Evolutionary conservation across 2,329 filamentous ascomycete species (phyloP).

Genomic region (Thielaviopsis ethacetica): DNA sequence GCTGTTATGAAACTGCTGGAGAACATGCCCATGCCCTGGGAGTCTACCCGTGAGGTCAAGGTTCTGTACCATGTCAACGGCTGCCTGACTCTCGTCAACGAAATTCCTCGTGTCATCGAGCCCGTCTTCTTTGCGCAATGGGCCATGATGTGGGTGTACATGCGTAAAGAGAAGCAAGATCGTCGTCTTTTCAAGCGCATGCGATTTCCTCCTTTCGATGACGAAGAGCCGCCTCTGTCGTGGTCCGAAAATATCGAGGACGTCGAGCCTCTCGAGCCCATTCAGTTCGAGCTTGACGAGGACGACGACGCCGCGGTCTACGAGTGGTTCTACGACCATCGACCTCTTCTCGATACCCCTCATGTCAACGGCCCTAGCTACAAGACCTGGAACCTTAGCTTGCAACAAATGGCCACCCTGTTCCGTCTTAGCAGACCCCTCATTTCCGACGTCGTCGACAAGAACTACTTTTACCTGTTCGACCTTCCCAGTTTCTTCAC

Average conservation of each 20-base stretch:
- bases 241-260: constrained; percentile 99
- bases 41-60: constrained; percentile 89
- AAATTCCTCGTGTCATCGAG: constrained; percentile 90
- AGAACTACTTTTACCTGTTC: constrained; percentile 97
- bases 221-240: constrained; percentile 90
- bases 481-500: constrained; percentile 90
- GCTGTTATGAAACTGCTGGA: constrained; percentile 92
- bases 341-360: constrained; percentile 73
- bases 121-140: constrained; percentile 96
- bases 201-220: constrained; percentile 96
- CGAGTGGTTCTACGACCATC: constrained; percentile 96
- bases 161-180: constrained; percentile 96
- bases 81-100: constrained; percentile 90
- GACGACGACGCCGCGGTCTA: constrained; percentile 79
- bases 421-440: constrained; percentile 85
- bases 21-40: constrained; percentile 99
- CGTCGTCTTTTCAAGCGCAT: constrained; percentile 93
- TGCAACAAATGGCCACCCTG: constrained; percentile 91
- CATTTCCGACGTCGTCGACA: constrained; percentile 80
- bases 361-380: constrained; percentile 97
- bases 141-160: constrained; percentile 98
- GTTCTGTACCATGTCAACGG: constrained; percentile 97
- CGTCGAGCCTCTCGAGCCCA: constrained; percentile 90
- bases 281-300: constrained; percentile 96
- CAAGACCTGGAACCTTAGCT: constrained; percentile 80